These are phyloP conservation scores for Naganishia cerealis DNA, from an alignment of 1,284 basidiomycete genomes.

Conservation along the genomic window DNA sequence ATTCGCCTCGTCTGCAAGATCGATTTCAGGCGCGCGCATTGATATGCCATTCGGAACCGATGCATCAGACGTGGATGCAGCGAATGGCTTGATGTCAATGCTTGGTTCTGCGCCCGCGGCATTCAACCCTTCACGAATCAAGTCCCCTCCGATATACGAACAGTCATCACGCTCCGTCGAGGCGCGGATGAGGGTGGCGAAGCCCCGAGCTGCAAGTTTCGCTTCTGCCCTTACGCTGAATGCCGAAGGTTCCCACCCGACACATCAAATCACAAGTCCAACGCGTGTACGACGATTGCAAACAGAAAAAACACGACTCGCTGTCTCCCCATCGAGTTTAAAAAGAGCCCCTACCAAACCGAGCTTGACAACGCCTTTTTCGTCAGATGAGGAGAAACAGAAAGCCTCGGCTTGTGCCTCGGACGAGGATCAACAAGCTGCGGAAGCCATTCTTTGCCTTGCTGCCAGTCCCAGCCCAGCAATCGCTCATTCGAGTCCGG, in stretches of 20 bases:
- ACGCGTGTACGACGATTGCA: slow-evolving; percentile 13
- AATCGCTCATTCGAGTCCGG: slow-evolving; percentile 25
- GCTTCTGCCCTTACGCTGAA: slow-evolving; percentile 11
- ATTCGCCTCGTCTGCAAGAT: neutral
- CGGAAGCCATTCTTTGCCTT: slow-evolving; percentile 22
- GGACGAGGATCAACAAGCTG: slow-evolving; percentile 25
- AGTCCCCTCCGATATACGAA: neutral
- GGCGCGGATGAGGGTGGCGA: neutral
- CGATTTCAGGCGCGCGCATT: slow-evolving; percentile 2
- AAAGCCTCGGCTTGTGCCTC: slow-evolving; percentile 23
- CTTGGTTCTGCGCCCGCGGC: slow-evolving; percentile 23
- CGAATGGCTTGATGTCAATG: slow-evolving; percentile 29
- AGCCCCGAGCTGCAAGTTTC: slow-evolving; percentile 23
- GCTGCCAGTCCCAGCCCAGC: slow-evolving; percentile 26
- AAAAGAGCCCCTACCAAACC: neutral
- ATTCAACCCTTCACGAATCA: slow-evolving; percentile 20
- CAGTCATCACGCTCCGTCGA: neutral
- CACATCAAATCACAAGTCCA: slow-evolving; percentile 5
- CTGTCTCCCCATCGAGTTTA: slow-evolving; percentile 8
- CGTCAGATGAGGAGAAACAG: slow-evolving; percentile 20
- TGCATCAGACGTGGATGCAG: slow-evolving; percentile 26
- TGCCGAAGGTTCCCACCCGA: neutral
- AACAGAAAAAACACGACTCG: neutral
- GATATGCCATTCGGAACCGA: slow-evolving; percentile 20
- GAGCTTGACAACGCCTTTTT: neutral